These are phyloP conservation scores for Yamadazyma akitaensis DNA, from an alignment of 805 yeast genomes.

Conservation along the genomic window DNA sequence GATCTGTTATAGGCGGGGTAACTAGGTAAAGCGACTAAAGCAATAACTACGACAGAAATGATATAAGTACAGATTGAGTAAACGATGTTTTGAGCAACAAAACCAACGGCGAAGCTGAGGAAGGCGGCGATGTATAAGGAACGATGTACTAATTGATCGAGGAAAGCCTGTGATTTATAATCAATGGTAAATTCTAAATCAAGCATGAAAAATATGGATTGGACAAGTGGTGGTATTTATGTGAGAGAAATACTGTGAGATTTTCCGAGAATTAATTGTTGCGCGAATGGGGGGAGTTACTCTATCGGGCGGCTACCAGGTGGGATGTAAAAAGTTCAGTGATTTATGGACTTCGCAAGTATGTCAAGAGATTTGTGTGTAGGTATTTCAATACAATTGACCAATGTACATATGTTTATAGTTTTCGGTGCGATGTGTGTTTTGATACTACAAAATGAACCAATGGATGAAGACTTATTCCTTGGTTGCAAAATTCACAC, in stretches of 20 bases:
- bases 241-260: neutral
- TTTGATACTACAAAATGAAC: too few relatives aligned
- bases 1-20: conserved; percentile 54
- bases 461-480: too few relatives aligned
- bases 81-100: conserved; percentile 42
- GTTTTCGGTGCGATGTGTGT: too few relatives aligned
- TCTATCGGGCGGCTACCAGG: too few relatives aligned
- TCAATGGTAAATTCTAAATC: conserved; percentile 41
- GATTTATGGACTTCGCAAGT: too few relatives aligned
- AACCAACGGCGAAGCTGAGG: conserved; percentile 48
- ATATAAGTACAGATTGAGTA: conserved; percentile 38
- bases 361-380: too few relatives aligned
- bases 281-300: neutral
- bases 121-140: conserved; percentile 29
- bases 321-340: too few relatives aligned
- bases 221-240: neutral
- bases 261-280: conserved; percentile 4
- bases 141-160: conserved; percentile 26
- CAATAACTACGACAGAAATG: conserved; percentile 25
- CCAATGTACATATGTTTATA: too few relatives aligned
- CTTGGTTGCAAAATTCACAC: too few relatives aligned
- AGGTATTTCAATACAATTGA: too few relatives aligned
- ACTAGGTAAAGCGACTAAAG: conserved; percentile 48
- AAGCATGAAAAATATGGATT: conserved; percentile 5
- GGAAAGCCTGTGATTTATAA: conserved; percentile 51